A percentile compares a stretch with the other conserved stretches of the same genome.
Evolutionary conservation across 139 green algal genomes (phyloP).

Genomic region (Astrephomene gubernaculifera): DNA sequence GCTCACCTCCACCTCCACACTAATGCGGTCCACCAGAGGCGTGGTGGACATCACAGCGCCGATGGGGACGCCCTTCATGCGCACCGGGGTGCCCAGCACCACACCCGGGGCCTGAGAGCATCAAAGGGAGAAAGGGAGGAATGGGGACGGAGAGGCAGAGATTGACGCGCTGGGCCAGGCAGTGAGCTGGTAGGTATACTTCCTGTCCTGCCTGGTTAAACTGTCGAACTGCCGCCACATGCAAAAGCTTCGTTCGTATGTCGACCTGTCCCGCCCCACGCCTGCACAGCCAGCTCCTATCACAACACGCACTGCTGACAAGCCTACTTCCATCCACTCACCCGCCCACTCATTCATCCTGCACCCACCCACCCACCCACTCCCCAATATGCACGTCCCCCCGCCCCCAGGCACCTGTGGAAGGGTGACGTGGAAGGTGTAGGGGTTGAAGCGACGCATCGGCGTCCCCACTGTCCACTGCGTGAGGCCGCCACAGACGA

Average conservation of each 20-base stretch:
- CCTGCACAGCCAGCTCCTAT: neutral
- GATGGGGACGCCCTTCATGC: constrained; percentile 44
- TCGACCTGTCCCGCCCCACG: no score
- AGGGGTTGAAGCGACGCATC: constrained; percentile 42
- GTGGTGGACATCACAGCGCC: constrained; percentile 12
- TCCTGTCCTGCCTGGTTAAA: no score
- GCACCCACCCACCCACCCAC: neutral
- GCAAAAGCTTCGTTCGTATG: no score
- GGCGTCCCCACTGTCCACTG: constrained; percentile 26
- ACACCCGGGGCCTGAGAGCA: constrained; percentile 18
- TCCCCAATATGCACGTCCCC: neutral
- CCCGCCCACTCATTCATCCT: neutral
- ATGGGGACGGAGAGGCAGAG: neutral
- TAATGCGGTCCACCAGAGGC: constrained; percentile 1
- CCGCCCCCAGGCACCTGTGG: neutral
- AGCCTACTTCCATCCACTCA: no score
- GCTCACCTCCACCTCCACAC: constrained; percentile 36
- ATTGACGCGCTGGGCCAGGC: neutral
- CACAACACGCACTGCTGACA: neutral
- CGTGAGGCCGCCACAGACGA: neutral
- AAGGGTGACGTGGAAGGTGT: constrained; percentile 19
- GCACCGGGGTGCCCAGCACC: constrained; percentile 25
- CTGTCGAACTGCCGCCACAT: no score
- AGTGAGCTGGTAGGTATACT: no score
- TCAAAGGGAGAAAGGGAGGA: no score